Base-by-base conservation (phyloP, 371 early-diverging fungal genomes). In the Syncephalastrum monosporum region DNA sequence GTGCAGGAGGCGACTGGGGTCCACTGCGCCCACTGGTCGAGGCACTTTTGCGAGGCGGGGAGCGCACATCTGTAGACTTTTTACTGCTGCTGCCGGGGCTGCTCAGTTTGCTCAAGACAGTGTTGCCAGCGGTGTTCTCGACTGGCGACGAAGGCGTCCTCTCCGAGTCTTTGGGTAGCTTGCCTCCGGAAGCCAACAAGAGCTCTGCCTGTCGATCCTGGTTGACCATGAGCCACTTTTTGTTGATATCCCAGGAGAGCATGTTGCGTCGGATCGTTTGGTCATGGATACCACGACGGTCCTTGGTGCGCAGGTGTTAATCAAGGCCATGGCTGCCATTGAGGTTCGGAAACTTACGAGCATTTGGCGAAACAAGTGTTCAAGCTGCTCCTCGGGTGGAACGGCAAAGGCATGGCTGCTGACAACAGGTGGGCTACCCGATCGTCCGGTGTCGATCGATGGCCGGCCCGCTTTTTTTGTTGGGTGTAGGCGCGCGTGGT, bases 291-390 rank as follows among this genome's bases (percentile, higher is more conserved):
- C 71, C 77, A 62, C 77, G 59, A 44, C 66, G 57, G 42, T 47
- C 58, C 66, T 66, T 42, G 43, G 24, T 13, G 23, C 16, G 43
- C 15, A 23, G 42, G 7, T 6, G 19, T 50, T 19, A 50, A n/a
- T 27, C 19, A 15, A 27, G 19, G 17, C 42, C 53, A 17, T 19
- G 24, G 23, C 8, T 15, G 41, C 10, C 16, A 33, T 23, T 38
- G 5, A 42, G 43, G 7, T 42, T 16, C 49, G 50, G n/a, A 50
- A 24, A 59, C 48, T 59, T 65, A 65, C 77, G 62, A 77, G 64
- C 78, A 77, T 77, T 57, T 77, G 72, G 23, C 74, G 74, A 58
- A 77, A 77, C 52, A 74, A 53, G 21, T 68, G 71, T 23, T 77
- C 63, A 12, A 77, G 61, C 52, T 65, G 54, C 13, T 74, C 71